Evolutionary conservation across 345 rosid genomes (phyloP), one percentile per base, ranked within the genome.

Genomic region (Theobroma cacao): DNA sequence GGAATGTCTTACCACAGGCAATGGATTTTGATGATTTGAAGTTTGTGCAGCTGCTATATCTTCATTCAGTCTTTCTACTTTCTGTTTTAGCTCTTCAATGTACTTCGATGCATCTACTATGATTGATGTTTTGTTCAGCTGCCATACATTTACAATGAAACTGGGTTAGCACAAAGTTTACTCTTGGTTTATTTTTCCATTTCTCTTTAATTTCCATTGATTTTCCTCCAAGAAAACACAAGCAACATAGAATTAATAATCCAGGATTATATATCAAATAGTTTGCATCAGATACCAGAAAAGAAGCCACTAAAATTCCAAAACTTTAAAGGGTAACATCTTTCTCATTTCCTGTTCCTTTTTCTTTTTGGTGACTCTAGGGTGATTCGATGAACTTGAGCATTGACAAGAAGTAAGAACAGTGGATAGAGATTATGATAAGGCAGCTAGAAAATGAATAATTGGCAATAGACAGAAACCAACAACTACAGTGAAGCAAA

Each of bases 51-150:
- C 55, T 56, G 80, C 62, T 38, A 89, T 81, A 68, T 86, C 96
- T 77, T 86, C 86, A 84, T 87, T 91, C 76, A 92, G 56, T 61
- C 85, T 87, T 71, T 87, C 90, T 31, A 93, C 97, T 80, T 91
- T 95, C 43, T 87, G 82, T 84, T 92, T 91, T 43, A 93, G 94
- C 80, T 89, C 91, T 81, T 82, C 76, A 64, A 95, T 95, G 82
- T 93, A 93, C 79, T 91, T 91, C 17, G 98, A 89, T 72, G 99
- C 99, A 78, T 95, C 97, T 22, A 84, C 80, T 58, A 93, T 82
- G 85, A 92, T 88, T 71, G 95, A 87, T 5, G 90, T 87, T 77
- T 91, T 84, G 64, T 80, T 89, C 72, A 84, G 63, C 99, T 95
- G 91, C 48, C 40, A 75, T 71, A 71, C 33, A 56, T 58, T 26